Base-by-base conservation (phyloP, 768 basidiomycete species). In the Termitomyces sp. region DNA sequence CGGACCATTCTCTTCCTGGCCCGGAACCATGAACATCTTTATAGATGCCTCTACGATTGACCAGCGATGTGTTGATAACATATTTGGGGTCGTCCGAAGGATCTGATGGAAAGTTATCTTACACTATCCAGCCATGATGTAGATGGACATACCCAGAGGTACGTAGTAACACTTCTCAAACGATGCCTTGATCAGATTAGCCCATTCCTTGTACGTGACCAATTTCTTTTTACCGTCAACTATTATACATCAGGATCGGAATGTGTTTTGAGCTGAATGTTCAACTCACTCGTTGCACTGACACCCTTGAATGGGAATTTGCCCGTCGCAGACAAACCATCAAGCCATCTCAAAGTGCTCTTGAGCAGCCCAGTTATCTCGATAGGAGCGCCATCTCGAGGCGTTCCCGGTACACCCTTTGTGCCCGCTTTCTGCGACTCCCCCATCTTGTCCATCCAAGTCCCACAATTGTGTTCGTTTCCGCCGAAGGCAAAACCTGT, bases 361-460 rank as follows among this genome's bases (percentile, higher is more conserved):
- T 95, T 95, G 63, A 95, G 71, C 55, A 99, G 73, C 7, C 97
- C 97, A 2, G 88, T 94, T 63, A 98, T 98, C 74, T 99, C 97
- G 41, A 99, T 79, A 0, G 97, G 95, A 0, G 96, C 91, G 9
- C 97, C 97, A 68, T 98, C 95, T 63, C 97, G 80, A 1, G 97
- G 95, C 0, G 95, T 96, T 11, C 93, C 97, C n/a, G 97, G 97
- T 33, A 89, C 72, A 31, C 97, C 97, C 73, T 95, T 97, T 55
- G 89, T 98, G 1, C 94, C 93, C 4, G 97, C 96, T 65, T 86
- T 91, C 59, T 77, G 78, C 2, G 91, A 94, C 69, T 96, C 94
- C 46, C 97, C 97, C 93, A 95, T 95, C 81, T 96, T 96, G 76
- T 96, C 94, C 94, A 94, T 94, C 94, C 94, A 96, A 1, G 94